Conservation (phyloP, 768 basidiomycete genomes). For the Termitomyces sp. region DNA sequence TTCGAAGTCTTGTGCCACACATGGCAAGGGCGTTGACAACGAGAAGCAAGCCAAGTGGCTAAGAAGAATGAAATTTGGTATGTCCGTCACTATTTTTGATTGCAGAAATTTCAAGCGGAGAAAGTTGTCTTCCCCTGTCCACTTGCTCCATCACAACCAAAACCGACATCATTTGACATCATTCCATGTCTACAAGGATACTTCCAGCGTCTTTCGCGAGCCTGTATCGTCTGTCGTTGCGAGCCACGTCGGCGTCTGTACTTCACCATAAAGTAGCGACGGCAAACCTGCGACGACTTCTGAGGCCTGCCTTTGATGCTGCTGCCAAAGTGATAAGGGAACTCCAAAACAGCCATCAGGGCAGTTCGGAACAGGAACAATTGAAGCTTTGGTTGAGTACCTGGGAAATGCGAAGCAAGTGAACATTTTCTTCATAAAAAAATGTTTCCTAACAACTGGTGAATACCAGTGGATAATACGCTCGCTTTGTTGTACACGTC, state of each 20-base stretch:
- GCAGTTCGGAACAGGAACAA: slow-evolving; percentile 22
- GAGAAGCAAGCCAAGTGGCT: background rate
- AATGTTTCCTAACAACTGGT: slow-evolving; percentile 1
- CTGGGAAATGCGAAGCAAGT: slow-evolving; percentile 58
- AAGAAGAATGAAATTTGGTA: background rate
- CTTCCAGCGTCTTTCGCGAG: slow-evolving; percentile 45
- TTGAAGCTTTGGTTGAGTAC: slow-evolving; percentile 38
- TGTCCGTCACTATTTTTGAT: background rate
- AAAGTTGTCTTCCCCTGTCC: background rate
- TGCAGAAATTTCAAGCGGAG: background rate
- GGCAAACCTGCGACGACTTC: slow-evolving; percentile 42
- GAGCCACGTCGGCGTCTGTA: slow-evolving; percentile 54
- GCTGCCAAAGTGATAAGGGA: slow-evolving; percentile 41
- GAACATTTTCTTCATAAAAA: slow-evolving; percentile 1
- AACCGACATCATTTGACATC: background rate
- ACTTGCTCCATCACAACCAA: background rate
- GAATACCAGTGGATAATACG: slow-evolving; percentile 59
- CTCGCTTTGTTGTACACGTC: slow-evolving; percentile 59
- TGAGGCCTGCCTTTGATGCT: slow-evolving; percentile 51
- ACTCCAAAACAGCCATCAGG: slow-evolving; percentile 28
- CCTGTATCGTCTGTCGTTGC: slow-evolving; percentile 57
- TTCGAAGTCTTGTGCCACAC: background rate
- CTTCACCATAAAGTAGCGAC: slow-evolving; percentile 44
- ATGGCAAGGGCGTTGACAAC: background rate
- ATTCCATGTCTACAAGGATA: slow-evolving; percentile 9